Evolutionary conservation across 2,329 filamentous ascomycete genomes (phyloP).

Genomic region (Pseudomassariella vexata): DNA sequence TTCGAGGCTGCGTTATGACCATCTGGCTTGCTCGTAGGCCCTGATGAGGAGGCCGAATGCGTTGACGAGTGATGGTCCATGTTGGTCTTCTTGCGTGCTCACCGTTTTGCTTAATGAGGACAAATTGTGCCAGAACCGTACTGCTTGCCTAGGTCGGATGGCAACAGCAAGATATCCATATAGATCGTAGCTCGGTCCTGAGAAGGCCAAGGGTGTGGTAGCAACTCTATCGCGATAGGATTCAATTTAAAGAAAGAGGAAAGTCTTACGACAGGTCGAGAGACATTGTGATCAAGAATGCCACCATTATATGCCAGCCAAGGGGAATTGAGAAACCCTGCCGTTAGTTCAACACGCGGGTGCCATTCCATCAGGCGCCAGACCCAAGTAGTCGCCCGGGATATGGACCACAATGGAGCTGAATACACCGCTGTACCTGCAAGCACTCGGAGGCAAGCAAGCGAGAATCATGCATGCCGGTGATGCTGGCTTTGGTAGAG

Average conservation of each 20-base stretch:
- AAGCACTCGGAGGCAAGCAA: not conserved
- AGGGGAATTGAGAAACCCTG: not conserved
- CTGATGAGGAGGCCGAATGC: not conserved
- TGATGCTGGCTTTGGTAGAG: conserved; percentile 1
- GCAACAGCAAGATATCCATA: not conserved
- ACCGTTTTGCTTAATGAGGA: not conserved
- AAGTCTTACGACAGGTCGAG: not conserved
- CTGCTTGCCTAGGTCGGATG: not conserved
- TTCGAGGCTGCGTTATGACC: not conserved
- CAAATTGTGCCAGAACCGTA: not conserved
- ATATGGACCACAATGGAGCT: no score
- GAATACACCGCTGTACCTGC: not conserved
- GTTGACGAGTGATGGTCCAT: not conserved
- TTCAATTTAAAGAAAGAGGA: no score
- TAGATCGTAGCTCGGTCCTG: no score
- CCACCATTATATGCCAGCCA: not conserved
- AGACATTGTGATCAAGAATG: not conserved
- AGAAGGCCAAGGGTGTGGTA: no score
- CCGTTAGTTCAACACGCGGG: not conserved
- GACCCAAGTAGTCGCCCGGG: no score
- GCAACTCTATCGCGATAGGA: no score
- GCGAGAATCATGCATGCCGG: conserved; percentile 2
- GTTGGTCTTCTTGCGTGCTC: not conserved
- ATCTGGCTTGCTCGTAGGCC: not conserved
- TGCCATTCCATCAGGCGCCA: not conserved